Base-by-base conservation (phyloP, 1,284 basidiomycete genomes). In the Golubevia sp. region DNA sequence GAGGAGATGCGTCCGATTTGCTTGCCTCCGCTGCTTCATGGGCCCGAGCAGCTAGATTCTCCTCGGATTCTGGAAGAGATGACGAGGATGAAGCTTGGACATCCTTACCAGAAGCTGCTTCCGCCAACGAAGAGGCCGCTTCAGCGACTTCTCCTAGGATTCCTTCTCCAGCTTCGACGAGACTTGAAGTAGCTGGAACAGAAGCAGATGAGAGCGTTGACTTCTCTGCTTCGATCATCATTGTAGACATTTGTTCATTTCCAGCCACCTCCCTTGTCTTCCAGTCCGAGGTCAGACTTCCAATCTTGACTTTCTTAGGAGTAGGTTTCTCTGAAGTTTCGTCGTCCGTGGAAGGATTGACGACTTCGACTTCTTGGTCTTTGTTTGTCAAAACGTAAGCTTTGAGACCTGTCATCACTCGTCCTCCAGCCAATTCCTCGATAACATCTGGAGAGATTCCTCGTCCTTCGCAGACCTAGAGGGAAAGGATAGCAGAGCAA, bases 341-440 rank as follows among this genome's bases (percentile, higher is more conserved):
- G 2, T 62, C 51, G 25, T 63, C 58, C 49, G n/a, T 50, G 0
- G 56, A 8, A 2, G 30, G 21, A 15, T 30, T 44, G 18, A 18
- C 52, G 11, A 53, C 27, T n/a, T 51, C 62, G 66, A 3, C 64
- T 64, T 3, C 59, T 21, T 44, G 52, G 5, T 64, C 64, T 30
- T 70, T 68, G 48, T 73, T 77, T 56, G 73, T 76, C 34, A 77
- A 61, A 23, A 70, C 70, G 73, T 82, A 85, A 20, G 85, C 85
- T 20, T 73, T 73, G 52, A 85, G 67, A 18, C 85, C 85, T 0
- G 84, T 85, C 73, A 83, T 84, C n/a, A 86, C 85, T 21, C 85
- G 63, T 1, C 85, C 85, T 13, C 85, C 85, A 0, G 85, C 85
- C 21, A 86, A 67, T 6, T 67, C 64, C 49, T 85, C 81, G 15